Conservation (phyloP, 345 rosid species). For the Populus simonii region DNA sequence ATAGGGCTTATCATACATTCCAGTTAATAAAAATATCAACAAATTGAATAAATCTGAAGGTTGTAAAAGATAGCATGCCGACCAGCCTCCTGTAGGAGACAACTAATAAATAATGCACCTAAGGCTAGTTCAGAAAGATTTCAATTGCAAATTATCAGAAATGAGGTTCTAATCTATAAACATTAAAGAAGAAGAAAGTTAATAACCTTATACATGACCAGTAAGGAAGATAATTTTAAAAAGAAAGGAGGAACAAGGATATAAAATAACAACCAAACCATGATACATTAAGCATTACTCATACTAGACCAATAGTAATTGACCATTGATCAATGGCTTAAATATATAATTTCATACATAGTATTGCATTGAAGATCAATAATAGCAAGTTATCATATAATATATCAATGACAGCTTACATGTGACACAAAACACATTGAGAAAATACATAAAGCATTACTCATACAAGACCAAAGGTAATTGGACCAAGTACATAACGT, state of each 20-base stretch:
- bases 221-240: neutral
- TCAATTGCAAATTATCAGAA: neutral
- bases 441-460: neutral
- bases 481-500: neutral
- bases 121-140: neutral
- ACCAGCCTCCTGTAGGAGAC: neutral
- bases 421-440: neutral
- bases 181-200: neutral
- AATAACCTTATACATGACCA: neutral
- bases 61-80: neutral
- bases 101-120: neutral
- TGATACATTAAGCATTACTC: neutral
- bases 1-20: neutral
- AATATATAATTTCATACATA: neutral
- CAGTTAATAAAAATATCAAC: neutral
- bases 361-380: neutral
- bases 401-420: neutral
- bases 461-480: neutral
- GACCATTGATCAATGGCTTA: too few relatives aligned
- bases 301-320: neutral
- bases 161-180: too few relatives aligned
- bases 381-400: neutral
- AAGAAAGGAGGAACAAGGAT: neutral
- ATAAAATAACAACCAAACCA: neutral
- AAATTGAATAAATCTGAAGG: neutral